Base-by-base conservation (phyloP, 805 yeast genomes). In the Candida dajiaensis region DNA sequence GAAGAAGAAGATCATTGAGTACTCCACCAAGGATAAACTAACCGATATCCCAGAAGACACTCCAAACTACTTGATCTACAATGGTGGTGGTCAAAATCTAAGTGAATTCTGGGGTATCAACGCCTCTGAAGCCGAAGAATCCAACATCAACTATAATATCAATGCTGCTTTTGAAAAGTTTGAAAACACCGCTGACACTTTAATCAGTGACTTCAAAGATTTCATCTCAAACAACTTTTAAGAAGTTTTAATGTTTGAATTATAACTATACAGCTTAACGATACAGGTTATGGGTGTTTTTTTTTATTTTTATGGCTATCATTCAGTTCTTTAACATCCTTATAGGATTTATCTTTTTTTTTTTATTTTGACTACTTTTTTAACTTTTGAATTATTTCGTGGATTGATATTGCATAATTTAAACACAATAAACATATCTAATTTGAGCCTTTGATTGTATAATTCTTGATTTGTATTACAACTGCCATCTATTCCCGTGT, bases 41-140 rank as follows among this genome's bases (percentile, higher is more conserved):
- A 56, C 70, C 41, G 88, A 82, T 54, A 71, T 85, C 53, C 86
- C 88, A 55, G 76, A 70, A 20, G 88, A 80, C 51, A 84, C 94
- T 43, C 92, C 90, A 58, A 86, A 86, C 69, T 66, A 77, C 52
- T 76, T 86, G 67, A 85, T 86, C 43, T 86, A 70, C 73, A 86
- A 86, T 61, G 95, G 94, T 73, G 94, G 80, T 49, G 94, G 92
- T 55, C 80, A 77, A 61, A 81, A 82, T 66, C 62, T 72, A 67
- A 59, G 65, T 39, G 65, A 51, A 42, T 60, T 60, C 60, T 60
- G 64, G 64, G 56, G 53, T 18, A 43, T 33, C 9, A 36, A 42
- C 16, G 25, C 15, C 12, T 33, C 46, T 28, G 47, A 33, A 21
- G 25, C 26, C 9, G 38, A 41, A 13, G 49, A 48, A 22, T 35